phyloP scores from a whole-genome alignment of 257 asterid species.

The Lycium ferocissimum region DNA sequence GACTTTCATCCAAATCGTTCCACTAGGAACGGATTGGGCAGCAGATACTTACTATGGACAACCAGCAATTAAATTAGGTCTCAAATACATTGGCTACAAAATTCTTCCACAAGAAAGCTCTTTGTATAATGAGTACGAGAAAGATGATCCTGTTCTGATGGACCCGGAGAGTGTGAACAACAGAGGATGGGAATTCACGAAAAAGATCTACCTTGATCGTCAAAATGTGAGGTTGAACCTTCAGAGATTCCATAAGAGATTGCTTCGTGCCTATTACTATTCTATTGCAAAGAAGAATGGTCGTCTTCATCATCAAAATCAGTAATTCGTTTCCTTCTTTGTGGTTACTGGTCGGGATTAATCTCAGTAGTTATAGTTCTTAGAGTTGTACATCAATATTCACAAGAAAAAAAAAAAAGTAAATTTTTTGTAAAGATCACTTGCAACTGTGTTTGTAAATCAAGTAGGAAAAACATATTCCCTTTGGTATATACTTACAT shows the following conservation, averaged over 20 bases:
- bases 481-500: neutral
- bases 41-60: conserved; percentile 69
- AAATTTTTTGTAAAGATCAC: neutral
- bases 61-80: conserved; percentile 65
- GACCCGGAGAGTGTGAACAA: conserved; percentile 54
- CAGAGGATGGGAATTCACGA: conserved; percentile 59
- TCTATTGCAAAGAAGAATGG: conserved; percentile 22
- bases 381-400: conserved; percentile 26
- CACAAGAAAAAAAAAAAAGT: neutral
- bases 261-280: conserved; percentile 32
- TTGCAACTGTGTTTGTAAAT: conserved; percentile 7
- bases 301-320: conserved; percentile 4
- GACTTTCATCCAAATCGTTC: conserved; percentile 72
- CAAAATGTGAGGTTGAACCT: conserved; percentile 59
- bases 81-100: conserved; percentile 72
- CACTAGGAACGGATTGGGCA: conserved; percentile 91
- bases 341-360: neutral
- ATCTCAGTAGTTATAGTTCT: neutral
- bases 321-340: neutral
- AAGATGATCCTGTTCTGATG: conserved; percentile 52
- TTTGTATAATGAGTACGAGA: conserved; percentile 52
- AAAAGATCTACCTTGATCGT: conserved; percentile 61
- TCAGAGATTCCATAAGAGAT: conserved; percentile 52
- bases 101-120: conserved; percentile 82
- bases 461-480: conserved; percentile 4